These are phyloP conservation scores for Ascochyta pisi DNA, from an alignment of 2,329 filamentous ascomycete species.

Conservation along the genomic window DNA sequence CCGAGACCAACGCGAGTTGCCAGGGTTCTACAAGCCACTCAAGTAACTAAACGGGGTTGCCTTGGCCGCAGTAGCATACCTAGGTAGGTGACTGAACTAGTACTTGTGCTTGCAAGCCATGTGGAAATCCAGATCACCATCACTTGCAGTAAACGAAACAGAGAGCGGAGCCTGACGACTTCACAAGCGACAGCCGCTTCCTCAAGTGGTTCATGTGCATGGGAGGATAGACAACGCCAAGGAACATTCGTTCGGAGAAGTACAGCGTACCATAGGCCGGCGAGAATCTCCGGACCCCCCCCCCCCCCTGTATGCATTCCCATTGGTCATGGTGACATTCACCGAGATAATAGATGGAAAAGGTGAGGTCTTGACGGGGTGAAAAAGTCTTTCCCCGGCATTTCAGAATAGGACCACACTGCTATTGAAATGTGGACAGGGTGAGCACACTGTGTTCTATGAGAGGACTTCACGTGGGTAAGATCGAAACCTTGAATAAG, in stretches of 20 bases:
- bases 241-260: background rate
- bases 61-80: too few relatives aligned
- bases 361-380: background rate
- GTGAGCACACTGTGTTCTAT: too few relatives aligned
- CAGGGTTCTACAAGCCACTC: too few relatives aligned
- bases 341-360: background rate
- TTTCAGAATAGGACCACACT: background rate
- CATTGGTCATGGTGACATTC: background rate
- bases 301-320: background rate
- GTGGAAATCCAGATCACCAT: too few relatives aligned
- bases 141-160: too few relatives aligned
- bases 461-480: too few relatives aligned
- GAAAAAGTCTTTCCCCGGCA: background rate
- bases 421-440: too few relatives aligned
- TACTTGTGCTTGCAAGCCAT: too few relatives aligned
- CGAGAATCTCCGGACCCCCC: background rate
- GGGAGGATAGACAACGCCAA: background rate
- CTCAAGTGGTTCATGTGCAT: background rate
- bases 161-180: background rate
- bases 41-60: too few relatives aligned
- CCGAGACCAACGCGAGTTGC: too few relatives aligned
- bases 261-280: background rate
- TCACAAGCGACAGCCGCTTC: background rate
- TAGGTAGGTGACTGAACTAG: too few relatives aligned
- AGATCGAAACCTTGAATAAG: too few relatives aligned